phyloP scores from a whole-genome alignment of 371 early-diverging fungal genomes.

The Smittium mucronatum region DNA sequence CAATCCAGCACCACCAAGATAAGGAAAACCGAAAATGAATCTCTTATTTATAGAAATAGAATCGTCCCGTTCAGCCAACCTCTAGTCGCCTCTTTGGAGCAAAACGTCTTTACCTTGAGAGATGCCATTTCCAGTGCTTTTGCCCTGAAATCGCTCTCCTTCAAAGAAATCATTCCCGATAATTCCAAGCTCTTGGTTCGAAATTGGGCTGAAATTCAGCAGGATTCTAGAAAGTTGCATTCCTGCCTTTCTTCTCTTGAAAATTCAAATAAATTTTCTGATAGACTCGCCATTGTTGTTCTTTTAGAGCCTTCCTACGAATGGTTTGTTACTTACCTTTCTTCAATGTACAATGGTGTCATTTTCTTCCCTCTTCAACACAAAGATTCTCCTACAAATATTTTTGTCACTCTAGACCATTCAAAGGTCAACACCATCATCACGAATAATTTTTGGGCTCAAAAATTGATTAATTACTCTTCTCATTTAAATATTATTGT shows the following conservation, averaged over 20 bases:
- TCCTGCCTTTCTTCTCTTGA: background rate
- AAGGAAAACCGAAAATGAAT: conserved; percentile 50
- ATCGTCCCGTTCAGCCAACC: conserved; percentile 18
- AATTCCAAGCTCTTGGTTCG: background rate
- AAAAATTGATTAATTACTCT: background rate
- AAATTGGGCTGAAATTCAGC: background rate
- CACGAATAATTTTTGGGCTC: conserved; percentile 6
- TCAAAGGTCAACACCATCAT: background rate
- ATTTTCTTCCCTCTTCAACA: conserved; percentile 8
- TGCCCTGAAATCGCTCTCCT: background rate
- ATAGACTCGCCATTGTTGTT: background rate
- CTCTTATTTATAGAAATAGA: conserved; percentile 56
- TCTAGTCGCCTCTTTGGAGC: conserved; percentile 2
- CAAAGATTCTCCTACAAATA: background rate
- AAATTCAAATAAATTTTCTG: background rate
- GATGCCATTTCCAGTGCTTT: background rate
- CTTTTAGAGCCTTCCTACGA: conserved; percentile 7
- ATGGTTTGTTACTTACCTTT: conserved; percentile 6
- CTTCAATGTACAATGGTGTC: background rate
- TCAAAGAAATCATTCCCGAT: background rate
- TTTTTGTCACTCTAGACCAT: background rate
- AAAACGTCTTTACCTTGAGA: background rate
- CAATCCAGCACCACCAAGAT: conserved; percentile 50
- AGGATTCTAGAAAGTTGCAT: background rate
- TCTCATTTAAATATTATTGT: background rate